A percentile compares a stretch with the other conserved stretches of the same genome.
Conservation (phyloP, 148 eudicot species). For the Oxyria digyna region DNA sequence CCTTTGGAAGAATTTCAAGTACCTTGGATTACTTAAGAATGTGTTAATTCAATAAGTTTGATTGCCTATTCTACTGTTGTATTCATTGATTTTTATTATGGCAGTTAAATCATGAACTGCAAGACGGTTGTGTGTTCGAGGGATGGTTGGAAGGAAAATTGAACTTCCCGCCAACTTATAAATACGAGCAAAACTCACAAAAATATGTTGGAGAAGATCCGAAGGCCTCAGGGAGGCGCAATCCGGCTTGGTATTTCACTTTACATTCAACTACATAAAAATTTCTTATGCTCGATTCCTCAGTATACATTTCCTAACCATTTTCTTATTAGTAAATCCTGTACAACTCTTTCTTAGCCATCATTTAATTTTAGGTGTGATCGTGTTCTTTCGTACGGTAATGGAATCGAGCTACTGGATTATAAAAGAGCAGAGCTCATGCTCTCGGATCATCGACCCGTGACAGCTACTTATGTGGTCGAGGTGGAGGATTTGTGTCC, state of each 20-base stretch:
- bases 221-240: slow-evolving; percentile 74
- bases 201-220: slow-evolving; percentile 70
- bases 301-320: no score
- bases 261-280: no score
- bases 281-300: no score
- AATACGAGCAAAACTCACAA: slow-evolving; percentile 70
- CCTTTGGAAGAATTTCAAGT: no score
- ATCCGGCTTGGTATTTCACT: slow-evolving; percentile 73
- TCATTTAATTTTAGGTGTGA: slow-evolving; percentile 98
- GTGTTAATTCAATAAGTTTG: background rate
- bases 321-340: no score
- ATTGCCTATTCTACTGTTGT: background rate
- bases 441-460: slow-evolving; percentile 92
- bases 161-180: slow-evolving; percentile 82
- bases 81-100: slow-evolving; percentile 10
- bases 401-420: slow-evolving; percentile 46
- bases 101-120: slow-evolving; percentile 67
- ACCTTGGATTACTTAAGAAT: no score
- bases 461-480: slow-evolving; percentile 52
- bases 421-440: slow-evolving; percentile 60
- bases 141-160: slow-evolving; percentile 87
- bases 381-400: slow-evolving; percentile 72
- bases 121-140: slow-evolving; percentile 72
- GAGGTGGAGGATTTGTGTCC: slow-evolving; percentile 78
- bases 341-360: no score